Evolutionary conservation across 495 filamentous ascomycete genomes (phyloP).

Genomic region (Talaromyces adpressus): DNA sequence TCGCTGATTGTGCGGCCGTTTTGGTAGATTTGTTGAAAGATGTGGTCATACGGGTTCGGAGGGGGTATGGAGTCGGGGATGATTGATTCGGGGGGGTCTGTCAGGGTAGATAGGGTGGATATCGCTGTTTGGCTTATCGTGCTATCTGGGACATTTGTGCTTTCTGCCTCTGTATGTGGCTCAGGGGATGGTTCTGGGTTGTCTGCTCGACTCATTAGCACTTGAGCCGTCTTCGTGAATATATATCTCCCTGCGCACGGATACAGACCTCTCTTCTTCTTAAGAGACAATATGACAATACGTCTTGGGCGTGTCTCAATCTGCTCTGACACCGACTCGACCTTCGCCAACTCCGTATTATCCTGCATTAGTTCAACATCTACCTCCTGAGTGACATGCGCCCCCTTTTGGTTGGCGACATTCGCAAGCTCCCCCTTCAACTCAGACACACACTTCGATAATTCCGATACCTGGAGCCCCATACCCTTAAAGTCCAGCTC

Average conservation of each 20-base stretch:
- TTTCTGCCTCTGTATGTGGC: background rate
- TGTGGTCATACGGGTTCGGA: background rate
- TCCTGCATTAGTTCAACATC: background rate
- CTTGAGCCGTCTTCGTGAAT: background rate
- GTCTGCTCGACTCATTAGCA: background rate
- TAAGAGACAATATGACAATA: background rate
- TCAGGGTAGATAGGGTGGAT: background rate
- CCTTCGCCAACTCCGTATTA: background rate
- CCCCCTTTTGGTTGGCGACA: background rate
- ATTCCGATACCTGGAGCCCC: conserved; percentile 4
- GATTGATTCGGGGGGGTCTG: background rate
- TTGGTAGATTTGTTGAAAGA: conserved; percentile 10
- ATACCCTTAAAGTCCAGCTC: background rate
- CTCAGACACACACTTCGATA: background rate
- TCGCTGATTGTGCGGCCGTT: conserved; percentile 11
- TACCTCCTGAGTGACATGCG: background rate
- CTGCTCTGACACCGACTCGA: background rate
- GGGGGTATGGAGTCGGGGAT: conserved; percentile 10
- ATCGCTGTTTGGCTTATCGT: background rate
- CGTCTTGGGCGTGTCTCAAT: background rate
- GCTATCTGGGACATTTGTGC: background rate
- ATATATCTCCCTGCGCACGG: background rate
- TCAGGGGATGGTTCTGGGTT: background rate
- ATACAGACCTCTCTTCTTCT: background rate
- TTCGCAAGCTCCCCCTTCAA: background rate